These are phyloP conservation scores for Chloropicon primus DNA, from an alignment of 139 green algal species.

Conservation along the genomic window DNA sequence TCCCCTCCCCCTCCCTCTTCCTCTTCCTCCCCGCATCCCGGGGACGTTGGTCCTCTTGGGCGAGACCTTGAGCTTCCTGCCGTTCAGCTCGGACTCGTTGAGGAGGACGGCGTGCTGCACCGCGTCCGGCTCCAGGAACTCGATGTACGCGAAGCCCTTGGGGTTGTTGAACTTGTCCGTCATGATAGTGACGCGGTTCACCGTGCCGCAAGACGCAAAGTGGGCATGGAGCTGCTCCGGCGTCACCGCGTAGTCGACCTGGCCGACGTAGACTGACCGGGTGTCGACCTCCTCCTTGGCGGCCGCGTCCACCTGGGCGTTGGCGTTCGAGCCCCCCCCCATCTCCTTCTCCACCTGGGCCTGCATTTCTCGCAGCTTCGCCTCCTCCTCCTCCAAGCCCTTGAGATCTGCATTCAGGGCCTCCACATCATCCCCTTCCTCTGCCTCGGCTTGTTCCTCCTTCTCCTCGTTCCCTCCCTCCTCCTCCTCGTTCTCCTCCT, in stretches of 20 bases:
- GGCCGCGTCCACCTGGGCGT: slow-evolving; percentile 14
- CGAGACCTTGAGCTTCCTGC: slow-evolving; percentile 66
- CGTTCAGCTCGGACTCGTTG: slow-evolving; percentile 58
- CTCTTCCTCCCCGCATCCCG: slow-evolving; percentile 42
- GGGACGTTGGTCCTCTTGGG: slow-evolving; percentile 92
- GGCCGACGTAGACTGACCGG: slow-evolving; percentile 78
- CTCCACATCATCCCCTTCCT: slow-evolving; percentile 29
- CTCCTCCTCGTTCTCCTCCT: background rate
- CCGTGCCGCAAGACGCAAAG: slow-evolving; percentile 82
- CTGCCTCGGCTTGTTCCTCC: background rate
- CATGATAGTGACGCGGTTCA: slow-evolving; percentile 97
- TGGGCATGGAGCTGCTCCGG: slow-evolving; percentile 90
- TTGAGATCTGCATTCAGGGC: slow-evolving; percentile 71
- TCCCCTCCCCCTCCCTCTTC: background rate
- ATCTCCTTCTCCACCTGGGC: slow-evolving; percentile 33
- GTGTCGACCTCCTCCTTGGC: slow-evolving; percentile 72
- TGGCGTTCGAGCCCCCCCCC: background rate
- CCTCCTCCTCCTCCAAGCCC: slow-evolving; percentile 84
- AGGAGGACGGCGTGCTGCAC: slow-evolving; percentile 75
- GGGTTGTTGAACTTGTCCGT: slow-evolving; percentile 85
- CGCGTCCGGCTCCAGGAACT: slow-evolving; percentile 92
- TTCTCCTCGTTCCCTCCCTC: background rate
- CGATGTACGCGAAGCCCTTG: slow-evolving; percentile 95
- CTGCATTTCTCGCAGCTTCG: slow-evolving; percentile 58
- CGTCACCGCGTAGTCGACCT: slow-evolving; percentile 75